These are phyloP conservation scores for Microbotryum scabiosae DNA, from an alignment of 1,284 basidiomycete genomes.

Conservation along the genomic window DNA sequence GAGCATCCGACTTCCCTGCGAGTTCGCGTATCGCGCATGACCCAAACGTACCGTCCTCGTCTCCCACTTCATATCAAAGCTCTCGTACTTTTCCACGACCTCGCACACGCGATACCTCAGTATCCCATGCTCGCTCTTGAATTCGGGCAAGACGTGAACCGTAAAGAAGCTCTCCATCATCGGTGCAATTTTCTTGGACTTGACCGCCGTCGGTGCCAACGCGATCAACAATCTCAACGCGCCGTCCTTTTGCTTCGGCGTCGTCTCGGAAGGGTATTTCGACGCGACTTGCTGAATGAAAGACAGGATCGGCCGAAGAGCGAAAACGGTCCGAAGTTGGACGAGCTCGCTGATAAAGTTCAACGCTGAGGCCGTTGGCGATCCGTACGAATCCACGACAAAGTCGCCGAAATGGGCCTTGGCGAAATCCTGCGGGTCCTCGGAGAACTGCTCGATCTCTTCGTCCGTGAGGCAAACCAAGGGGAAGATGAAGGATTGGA, in stretches of 20 bases:
- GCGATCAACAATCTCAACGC: slow-evolving; percentile 71
- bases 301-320: slow-evolving; percentile 65
- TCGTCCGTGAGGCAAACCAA: slow-evolving; percentile 64
- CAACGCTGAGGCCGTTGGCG: slow-evolving; percentile 65
- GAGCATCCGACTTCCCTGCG: neutral
- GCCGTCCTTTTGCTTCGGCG: slow-evolving; percentile 61
- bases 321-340: slow-evolving; percentile 62
- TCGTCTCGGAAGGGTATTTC: slow-evolving; percentile 33
- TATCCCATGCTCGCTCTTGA: slow-evolving; percentile 56
- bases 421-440: slow-evolving; percentile 70
- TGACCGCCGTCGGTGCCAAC: slow-evolving; percentile 43
- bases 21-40: neutral
- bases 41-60: slow-evolving; percentile 51
- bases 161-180: slow-evolving; percentile 68
- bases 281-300: slow-evolving; percentile 58
- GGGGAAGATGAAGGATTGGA: slow-evolving; percentile 73
- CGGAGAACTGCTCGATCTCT: slow-evolving; percentile 61
- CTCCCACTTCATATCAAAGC: slow-evolving; percentile 57
- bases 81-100: slow-evolving; percentile 62
- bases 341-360: slow-evolving; percentile 67
- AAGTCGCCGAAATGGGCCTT: slow-evolving; percentile 61
- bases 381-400: slow-evolving; percentile 59
- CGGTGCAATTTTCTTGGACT: slow-evolving; percentile 56
- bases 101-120: slow-evolving; percentile 69
- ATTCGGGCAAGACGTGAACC: slow-evolving; percentile 63